Conservation (phyloP, 768 basidiomycete genomes). For the Neoboletus brunneissimus region DNA sequence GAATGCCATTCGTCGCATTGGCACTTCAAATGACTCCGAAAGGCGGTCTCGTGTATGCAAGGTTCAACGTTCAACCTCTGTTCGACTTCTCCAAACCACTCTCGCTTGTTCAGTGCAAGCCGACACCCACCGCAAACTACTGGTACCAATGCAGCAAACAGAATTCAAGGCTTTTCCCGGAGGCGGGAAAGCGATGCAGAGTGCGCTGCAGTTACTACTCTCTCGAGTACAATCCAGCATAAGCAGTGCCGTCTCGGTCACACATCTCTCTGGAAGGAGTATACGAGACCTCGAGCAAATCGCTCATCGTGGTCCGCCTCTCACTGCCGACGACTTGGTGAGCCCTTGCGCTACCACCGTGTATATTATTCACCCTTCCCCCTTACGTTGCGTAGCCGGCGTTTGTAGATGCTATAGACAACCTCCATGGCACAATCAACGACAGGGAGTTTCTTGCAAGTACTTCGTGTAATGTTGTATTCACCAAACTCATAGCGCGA, state of each 20-base stretch:
- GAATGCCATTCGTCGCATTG: conserved; percentile 10
- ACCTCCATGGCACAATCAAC: conserved; percentile 44
- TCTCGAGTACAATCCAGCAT: conserved; percentile 7
- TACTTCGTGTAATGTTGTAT: conserved; percentile 4
- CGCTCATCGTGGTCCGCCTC: conserved; percentile 23
- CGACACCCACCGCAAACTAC: background rate
- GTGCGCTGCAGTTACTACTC: conserved; percentile 14
- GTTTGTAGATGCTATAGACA: conserved; percentile 45
- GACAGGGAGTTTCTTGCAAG: conserved; percentile 62
- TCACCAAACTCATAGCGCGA: conserved; percentile 5
- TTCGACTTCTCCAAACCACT: background rate
- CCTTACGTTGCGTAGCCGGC: conserved; percentile 38
- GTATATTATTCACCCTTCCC: background rate
- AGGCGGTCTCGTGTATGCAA: background rate
- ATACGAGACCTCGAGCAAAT: conserved; percentile 32
- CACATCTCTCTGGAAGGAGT: conserved; percentile 8
- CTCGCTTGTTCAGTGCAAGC: background rate
- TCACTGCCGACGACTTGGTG: conserved; percentile 30
- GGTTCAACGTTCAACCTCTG: background rate
- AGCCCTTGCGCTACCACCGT: background rate
- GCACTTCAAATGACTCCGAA: background rate
- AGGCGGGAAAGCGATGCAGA: conserved; percentile 1
- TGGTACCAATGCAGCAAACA: conserved; percentile 4
- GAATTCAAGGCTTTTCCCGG: background rate
- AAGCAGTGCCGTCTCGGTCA: background rate